Evolutionary conservation across 768 basidiomycete genomes (phyloP).

Genomic region (Agrocybe praecox): DNA sequence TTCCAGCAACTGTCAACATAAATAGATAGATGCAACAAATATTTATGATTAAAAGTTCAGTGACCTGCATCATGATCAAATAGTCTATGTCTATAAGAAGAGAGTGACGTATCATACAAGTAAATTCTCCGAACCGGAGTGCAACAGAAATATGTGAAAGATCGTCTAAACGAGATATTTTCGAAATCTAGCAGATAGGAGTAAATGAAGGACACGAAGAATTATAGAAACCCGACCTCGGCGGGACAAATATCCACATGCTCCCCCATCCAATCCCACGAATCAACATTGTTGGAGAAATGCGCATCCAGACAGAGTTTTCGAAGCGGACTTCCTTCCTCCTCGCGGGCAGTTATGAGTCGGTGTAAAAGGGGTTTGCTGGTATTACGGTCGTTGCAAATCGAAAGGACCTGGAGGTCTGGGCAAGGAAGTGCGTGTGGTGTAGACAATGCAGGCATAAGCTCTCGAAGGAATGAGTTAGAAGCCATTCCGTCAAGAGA

Average conservation of each 20-base stretch:
- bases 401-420: conserved; percentile 20
- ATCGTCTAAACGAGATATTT: no score
- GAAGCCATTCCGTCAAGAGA: conserved; percentile 21
- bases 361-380: conserved; percentile 30
- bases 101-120: no score
- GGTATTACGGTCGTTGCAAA: conserved; percentile 21
- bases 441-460: conserved; percentile 7
- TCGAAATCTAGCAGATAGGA: neutral
- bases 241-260: conserved; percentile 15
- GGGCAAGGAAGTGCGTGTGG: conserved; percentile 14
- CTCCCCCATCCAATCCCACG: conserved; percentile 28
- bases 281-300: conserved; percentile 24
- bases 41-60: no score
- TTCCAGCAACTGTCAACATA: no score
- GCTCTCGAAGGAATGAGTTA: conserved; percentile 25
- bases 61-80: no score
- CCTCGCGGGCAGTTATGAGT: conserved; percentile 18
- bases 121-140: no score
- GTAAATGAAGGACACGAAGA: neutral
- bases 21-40: no score
- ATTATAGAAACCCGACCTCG: neutral
- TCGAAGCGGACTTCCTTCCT: conserved; percentile 16
- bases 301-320: conserved; percentile 22
- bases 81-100: no score
- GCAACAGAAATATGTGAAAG: no score